Conservation (phyloP, 768 basidiomycete genomes). For the Cystobasidium ongulense region DNA sequence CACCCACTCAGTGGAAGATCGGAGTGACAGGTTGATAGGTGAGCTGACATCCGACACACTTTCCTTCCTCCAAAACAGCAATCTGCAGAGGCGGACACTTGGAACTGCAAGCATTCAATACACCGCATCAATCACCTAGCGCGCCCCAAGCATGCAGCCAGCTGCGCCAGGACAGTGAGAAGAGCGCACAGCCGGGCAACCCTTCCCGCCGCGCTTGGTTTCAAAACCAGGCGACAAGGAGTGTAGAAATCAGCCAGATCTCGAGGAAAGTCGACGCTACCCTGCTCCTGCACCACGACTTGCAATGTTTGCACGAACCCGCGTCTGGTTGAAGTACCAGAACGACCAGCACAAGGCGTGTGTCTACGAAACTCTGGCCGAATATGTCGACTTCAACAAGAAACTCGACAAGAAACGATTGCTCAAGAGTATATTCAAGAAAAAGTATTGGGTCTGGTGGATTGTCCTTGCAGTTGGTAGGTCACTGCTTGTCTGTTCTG, state of each 20-base stretch:
- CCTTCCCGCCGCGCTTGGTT: background rate
- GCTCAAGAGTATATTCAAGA: background rate
- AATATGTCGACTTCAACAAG: background rate
- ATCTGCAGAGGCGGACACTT: too few species aligned
- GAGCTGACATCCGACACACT: background rate
- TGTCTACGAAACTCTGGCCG: slow-evolving; percentile 1
- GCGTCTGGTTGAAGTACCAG: background rate
- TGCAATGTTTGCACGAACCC: background rate
- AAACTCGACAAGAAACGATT: slow-evolving; percentile 14
- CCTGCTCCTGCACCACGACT: background rate
- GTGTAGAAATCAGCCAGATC: background rate
- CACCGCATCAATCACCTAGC: too few species aligned
- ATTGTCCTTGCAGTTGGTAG: slow-evolving; percentile 20
- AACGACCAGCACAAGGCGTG: slow-evolving; percentile 17
- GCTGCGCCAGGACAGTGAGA: background rate
- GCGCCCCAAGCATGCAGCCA: background rate
- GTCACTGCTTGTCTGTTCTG: background rate
- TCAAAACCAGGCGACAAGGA: background rate
- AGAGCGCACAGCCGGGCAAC: background rate
- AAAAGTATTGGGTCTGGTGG: slow-evolving; percentile 10
- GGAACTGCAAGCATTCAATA: background rate
- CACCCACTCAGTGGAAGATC: too few species aligned
- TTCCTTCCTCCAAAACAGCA: too few species aligned
- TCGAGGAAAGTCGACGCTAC: background rate
- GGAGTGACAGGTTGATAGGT: background rate